phyloP scores from a whole-genome alignment of 2,329 filamentous ascomycete genomes.

The Aspergillus uvarum region DNA sequence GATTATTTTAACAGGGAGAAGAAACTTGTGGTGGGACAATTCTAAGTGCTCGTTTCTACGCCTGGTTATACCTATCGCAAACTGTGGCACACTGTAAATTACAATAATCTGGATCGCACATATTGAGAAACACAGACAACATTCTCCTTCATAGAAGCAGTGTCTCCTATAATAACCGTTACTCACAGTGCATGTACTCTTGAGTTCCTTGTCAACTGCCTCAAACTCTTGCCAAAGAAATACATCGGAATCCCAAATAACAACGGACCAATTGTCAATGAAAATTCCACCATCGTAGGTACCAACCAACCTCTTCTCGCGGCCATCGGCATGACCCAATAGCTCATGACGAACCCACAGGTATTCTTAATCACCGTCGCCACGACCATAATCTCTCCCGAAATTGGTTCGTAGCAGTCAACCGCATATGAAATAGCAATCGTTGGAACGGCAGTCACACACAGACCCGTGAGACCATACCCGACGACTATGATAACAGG shows the following conservation, averaged over 20 bases:
- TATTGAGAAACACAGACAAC: background rate
- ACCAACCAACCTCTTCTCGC: background rate
- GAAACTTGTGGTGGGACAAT: background rate
- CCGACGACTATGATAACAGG: conserved; percentile 6
- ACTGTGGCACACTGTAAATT: background rate
- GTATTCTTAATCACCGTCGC: conserved; percentile 10
- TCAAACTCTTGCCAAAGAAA: conserved; percentile 4
- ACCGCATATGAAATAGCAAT: conserved; percentile 9
- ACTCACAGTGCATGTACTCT: background rate
- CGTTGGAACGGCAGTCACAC: conserved; percentile 5
- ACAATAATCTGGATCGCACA: background rate
- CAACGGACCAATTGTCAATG: conserved; percentile 2
- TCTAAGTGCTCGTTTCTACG: background rate
- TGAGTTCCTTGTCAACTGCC: background rate
- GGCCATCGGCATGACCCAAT: conserved; percentile 4
- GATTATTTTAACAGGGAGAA: background rate
- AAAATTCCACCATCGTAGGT: conserved; percentile 5
- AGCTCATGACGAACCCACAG: conserved; percentile 8
- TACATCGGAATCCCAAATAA: conserved; percentile 7
- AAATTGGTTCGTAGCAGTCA: conserved; percentile 7
- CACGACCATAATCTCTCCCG: conserved; percentile 9
- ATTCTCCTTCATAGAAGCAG: background rate
- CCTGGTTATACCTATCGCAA: background rate
- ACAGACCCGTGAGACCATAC: conserved; percentile 6
- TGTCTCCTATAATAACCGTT: background rate